These are phyloP conservation scores for Penicillium sp. DNA, from an alignment of 2,329 filamentous ascomycete species.

Conservation along the genomic window DNA sequence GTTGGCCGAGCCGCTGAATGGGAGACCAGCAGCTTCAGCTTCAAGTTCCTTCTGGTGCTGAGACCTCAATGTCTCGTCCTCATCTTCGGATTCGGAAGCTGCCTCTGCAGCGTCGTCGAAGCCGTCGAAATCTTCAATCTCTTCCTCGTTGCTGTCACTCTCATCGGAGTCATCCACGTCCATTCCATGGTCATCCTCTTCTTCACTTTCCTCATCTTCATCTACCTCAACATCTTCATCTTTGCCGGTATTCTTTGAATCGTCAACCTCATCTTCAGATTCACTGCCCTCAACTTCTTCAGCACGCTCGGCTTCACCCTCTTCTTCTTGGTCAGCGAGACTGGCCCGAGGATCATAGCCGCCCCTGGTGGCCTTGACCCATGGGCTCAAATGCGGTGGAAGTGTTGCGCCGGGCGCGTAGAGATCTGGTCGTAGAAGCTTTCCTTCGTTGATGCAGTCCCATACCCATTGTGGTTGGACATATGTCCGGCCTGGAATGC, in stretches of 20 bases:
- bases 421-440: slow-evolving; percentile 77
- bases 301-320: slow-evolving; percentile 73
- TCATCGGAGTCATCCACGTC: slow-evolving; percentile 42
- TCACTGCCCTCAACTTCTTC: slow-evolving; percentile 50
- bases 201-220: slow-evolving; percentile 40
- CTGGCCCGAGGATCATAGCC: slow-evolving; percentile 87
- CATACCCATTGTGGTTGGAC: slow-evolving; percentile 98
- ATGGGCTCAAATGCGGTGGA: slow-evolving; percentile 92
- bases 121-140: slow-evolving; percentile 47
- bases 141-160: slow-evolving; percentile 42
- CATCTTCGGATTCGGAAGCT: slow-evolving; percentile 51
- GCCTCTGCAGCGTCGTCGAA: slow-evolving; percentile 47
- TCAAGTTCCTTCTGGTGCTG: slow-evolving; percentile 87
- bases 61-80: slow-evolving; percentile 58
- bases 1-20: slow-evolving; percentile 51
- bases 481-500: slow-evolving; percentile 88
- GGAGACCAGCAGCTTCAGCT: slow-evolving; percentile 74
- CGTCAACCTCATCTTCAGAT: slow-evolving; percentile 38
- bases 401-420: slow-evolving; percentile 88
- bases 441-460: slow-evolving; percentile 92
- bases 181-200: slow-evolving; percentile 47
- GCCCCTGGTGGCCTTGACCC: slow-evolving; percentile 81
- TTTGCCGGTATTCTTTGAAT: slow-evolving; percentile 33
- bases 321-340: slow-evolving; percentile 81
- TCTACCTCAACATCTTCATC: slow-evolving; percentile 39